A percentile compares a stretch with the other conserved stretches of the same genome.
phyloP scores from a whole-genome alignment of 805 yeast species.

The Monosporozyma unispora region DNA sequence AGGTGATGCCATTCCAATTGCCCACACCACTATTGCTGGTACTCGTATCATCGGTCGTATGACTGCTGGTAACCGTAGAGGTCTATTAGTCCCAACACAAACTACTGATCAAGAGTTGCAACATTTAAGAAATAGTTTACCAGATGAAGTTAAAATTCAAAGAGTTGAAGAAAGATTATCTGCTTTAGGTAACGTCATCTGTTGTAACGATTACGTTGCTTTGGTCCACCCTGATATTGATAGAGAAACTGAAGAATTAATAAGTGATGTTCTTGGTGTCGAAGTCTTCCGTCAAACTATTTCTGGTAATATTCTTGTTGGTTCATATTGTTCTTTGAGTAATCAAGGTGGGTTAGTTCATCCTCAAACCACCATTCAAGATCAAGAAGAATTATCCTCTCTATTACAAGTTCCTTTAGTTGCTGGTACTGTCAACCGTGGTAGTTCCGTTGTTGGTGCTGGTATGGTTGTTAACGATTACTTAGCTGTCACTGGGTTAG shows the following conservation, averaged over 20 bases:
- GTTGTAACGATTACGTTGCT: conserved; percentile 98
- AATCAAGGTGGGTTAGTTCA: conserved; percentile 98
- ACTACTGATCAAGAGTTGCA: conserved; percentile 97
- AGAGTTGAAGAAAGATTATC: conserved; percentile 96
- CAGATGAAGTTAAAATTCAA: conserved; percentile 91
- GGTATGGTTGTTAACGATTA: conserved; percentile 99
- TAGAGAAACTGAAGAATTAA: conserved; percentile 96
- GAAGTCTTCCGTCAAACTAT: conserved; percentile 99
- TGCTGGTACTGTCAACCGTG: conserved; percentile 97
- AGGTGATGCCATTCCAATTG: conserved; percentile 93
- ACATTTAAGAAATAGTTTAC: conserved; percentile 93
- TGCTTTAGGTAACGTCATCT: conserved; percentile 94
- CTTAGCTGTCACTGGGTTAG: conserved; percentile 93
- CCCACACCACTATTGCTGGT: conserved; percentile 96
- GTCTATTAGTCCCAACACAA: conserved; percentile 91
- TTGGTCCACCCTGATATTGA: conserved; percentile 98
- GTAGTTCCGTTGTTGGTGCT: conserved; percentile 95
- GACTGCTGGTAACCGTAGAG: conserved; percentile 98
- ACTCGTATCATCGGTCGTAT: conserved; percentile 95
- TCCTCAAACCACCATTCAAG: conserved; percentile 94
- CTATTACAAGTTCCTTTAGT: conserved; percentile 94
- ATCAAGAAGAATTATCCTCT: conserved; percentile 95
- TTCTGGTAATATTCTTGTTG: conserved; percentile 96
- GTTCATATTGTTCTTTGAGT: conserved; percentile 88
- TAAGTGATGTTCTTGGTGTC: conserved; percentile 96